Percentiles rank a stretch among this genome's conserved stretches.
These are phyloP conservation scores for Alternaria sp. DNA, from an alignment of 2,329 filamentous ascomycete genomes.

Conservation along the genomic window DNA sequence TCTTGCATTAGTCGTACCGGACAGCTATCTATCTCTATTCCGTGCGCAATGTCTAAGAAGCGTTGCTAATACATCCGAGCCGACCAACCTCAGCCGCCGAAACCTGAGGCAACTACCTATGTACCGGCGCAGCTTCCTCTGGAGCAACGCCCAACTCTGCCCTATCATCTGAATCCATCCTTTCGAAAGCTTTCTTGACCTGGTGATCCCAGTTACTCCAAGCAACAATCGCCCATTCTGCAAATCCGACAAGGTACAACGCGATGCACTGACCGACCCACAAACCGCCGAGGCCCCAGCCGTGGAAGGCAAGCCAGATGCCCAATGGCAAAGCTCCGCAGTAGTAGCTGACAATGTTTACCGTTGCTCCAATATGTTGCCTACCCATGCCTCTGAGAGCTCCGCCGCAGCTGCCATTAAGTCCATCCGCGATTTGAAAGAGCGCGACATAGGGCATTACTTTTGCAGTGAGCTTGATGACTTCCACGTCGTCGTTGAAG, in stretches of 20 bases:
- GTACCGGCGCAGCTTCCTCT: slow-evolving; percentile 27
- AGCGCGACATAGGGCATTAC: slow-evolving; percentile 88
- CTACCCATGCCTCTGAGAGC: slow-evolving; percentile 82
- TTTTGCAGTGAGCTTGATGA: slow-evolving; percentile 75
- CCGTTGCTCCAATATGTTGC: slow-evolving; percentile 82
- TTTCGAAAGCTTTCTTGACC: slow-evolving; percentile 73
- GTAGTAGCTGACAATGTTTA: slow-evolving; percentile 87
- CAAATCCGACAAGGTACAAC: slow-evolving; percentile 77
- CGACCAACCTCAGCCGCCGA: neutral
- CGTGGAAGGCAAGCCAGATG: slow-evolving; percentile 84
- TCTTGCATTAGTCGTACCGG: slow-evolving; percentile 26
- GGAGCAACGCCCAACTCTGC: slow-evolving; percentile 50
- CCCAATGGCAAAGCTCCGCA: slow-evolving; percentile 81
- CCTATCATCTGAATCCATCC: slow-evolving; percentile 67
- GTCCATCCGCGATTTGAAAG: slow-evolving; percentile 88
- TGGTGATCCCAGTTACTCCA: slow-evolving; percentile 79
- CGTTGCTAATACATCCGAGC: slow-evolving; percentile 23
- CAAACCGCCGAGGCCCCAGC: slow-evolving; percentile 80
- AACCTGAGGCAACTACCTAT: slow-evolving; percentile 16
- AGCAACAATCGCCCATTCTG: slow-evolving; percentile 83
- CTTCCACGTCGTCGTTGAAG: slow-evolving; percentile 79
- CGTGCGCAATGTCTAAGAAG: slow-evolving; percentile 25
- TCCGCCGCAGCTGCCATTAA: slow-evolving; percentile 86
- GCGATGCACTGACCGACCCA: slow-evolving; percentile 81
- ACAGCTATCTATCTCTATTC: slow-evolving; percentile 36